A percentile compares a stretch with the other conserved stretches of the same genome.
Evolutionary conservation across 305 asterid species (phyloP).

Genomic region (Solanum hybrid): DNA sequence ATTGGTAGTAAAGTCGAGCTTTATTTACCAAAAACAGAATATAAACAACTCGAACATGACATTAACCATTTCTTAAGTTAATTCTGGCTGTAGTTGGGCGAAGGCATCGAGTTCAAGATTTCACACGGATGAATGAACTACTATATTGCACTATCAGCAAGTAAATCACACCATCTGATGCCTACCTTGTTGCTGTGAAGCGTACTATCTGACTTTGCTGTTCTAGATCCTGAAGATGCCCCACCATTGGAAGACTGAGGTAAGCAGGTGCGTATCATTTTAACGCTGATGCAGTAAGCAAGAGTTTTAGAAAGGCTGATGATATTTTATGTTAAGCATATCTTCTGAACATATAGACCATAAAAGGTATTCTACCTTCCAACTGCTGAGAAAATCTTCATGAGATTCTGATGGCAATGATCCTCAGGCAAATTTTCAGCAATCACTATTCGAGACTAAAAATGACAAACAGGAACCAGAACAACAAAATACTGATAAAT

Average conservation of each 20-base stretch:
- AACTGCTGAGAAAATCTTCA: slow-evolving; percentile 72
- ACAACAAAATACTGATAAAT: neutral
- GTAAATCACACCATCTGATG: neutral
- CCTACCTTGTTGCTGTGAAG: slow-evolving; percentile 64
- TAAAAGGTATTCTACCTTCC: slow-evolving; percentile 48
- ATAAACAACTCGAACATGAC: neutral
- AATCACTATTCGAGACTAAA: slow-evolving; percentile 65
- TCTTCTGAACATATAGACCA: neutral
- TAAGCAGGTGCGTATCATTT: slow-evolving; percentile 82
- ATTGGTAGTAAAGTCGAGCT: neutral
- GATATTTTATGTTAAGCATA: neutral
- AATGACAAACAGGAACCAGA: neutral
- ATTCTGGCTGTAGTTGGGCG: neutral
- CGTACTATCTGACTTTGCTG: slow-evolving; percentile 51
- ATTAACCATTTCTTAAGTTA: neutral
- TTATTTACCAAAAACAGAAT: neutral
- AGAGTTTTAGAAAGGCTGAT: neutral
- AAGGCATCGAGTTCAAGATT: neutral
- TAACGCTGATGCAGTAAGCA: slow-evolving; percentile 45
- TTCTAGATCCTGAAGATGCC: slow-evolving; percentile 41
- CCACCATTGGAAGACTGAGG: slow-evolving; percentile 54
- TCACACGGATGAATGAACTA: neutral
- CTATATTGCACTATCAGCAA: neutral
- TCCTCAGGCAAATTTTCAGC: slow-evolving; percentile 91
- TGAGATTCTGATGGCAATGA: slow-evolving; percentile 84